These are phyloP conservation scores for Lactarius hatsudake DNA, from an alignment of 768 basidiomycete species.

Conservation along the genomic window DNA sequence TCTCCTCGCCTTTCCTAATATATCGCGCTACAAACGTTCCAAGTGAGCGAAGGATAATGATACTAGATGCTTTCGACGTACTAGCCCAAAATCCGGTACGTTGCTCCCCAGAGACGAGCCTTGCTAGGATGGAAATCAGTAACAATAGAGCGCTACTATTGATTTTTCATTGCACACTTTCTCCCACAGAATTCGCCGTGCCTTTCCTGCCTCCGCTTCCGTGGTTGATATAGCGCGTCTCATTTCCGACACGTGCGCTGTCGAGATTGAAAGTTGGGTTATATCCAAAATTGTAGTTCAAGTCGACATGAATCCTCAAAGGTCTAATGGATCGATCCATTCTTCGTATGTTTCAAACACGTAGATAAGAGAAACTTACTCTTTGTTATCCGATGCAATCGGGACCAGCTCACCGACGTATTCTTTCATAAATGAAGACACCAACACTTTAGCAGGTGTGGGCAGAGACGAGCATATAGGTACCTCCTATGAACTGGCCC, in stretches of 20 bases:
- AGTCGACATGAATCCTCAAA: constrained; percentile 45
- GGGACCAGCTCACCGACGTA: constrained; percentile 63
- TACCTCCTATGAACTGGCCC: constrained; percentile 30
- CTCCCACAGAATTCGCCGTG: constrained; percentile 45
- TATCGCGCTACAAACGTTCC: neutral
- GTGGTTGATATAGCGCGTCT: constrained; percentile 71
- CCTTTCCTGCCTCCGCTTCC: constrained; percentile 24
- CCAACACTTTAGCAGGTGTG: too few species aligned
- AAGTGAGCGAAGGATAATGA: neutral
- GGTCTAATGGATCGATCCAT: constrained; percentile 34
- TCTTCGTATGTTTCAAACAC: neutral
- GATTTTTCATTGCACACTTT: constrained; percentile 36
- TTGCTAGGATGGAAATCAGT: constrained; percentile 38
- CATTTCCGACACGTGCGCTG: constrained; percentile 53
- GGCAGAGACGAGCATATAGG: neutral
- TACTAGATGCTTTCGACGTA: constrained; percentile 32
- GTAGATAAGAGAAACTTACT: constrained; percentile 38
- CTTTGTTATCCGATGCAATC: constrained; percentile 44
- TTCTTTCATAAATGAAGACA: constrained; percentile 40
- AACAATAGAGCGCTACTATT: neutral
- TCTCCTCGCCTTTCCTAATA: constrained; percentile 12
- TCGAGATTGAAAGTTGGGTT: constrained; percentile 50
- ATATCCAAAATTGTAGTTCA: constrained; percentile 63
- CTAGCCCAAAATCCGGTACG: constrained; percentile 62
- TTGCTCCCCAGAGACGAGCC: constrained; percentile 61